Evolutionary conservation across 345 rosid species (phyloP).

Genomic region (Kernera saxatilis): DNA sequence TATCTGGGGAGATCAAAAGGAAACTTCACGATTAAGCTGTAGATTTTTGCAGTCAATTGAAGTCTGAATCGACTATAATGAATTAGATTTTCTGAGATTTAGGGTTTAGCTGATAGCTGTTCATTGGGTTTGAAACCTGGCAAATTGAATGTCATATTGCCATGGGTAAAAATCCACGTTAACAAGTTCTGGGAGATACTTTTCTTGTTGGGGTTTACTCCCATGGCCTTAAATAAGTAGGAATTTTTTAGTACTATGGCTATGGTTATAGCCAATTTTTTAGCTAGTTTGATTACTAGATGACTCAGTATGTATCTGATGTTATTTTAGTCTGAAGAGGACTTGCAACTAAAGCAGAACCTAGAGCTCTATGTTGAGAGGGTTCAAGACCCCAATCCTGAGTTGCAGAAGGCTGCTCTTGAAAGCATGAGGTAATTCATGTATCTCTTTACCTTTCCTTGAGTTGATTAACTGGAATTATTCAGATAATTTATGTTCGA

Average conservation of each 20-base stretch:
- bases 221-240: background rate
- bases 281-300: background rate
- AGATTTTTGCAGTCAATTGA: background rate
- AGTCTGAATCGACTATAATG: background rate
- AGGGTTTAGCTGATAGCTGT: slow-evolving; percentile 1
- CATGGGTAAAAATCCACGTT: background rate
- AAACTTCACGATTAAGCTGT: background rate
- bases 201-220: background rate
- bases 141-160: background rate
- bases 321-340: slow-evolving; percentile 78
- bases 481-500: background rate
- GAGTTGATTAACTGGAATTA: background rate
- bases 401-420: slow-evolving; percentile 80
- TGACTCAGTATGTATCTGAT: background rate
- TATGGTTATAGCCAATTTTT: background rate
- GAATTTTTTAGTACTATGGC: background rate
- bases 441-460: background rate
- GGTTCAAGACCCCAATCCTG: slow-evolving; percentile 85
- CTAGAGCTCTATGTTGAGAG: slow-evolving; percentile 93
- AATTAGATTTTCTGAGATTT: background rate
- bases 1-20: background rate
- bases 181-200: background rate
- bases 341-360: slow-evolving; percentile 84
- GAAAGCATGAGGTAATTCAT: slow-evolving; percentile 84
- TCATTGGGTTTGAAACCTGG: background rate